Evolutionary conservation across 2,329 filamentous ascomycete species (phyloP).

Genomic region (Xylariaceae sp.): DNA sequence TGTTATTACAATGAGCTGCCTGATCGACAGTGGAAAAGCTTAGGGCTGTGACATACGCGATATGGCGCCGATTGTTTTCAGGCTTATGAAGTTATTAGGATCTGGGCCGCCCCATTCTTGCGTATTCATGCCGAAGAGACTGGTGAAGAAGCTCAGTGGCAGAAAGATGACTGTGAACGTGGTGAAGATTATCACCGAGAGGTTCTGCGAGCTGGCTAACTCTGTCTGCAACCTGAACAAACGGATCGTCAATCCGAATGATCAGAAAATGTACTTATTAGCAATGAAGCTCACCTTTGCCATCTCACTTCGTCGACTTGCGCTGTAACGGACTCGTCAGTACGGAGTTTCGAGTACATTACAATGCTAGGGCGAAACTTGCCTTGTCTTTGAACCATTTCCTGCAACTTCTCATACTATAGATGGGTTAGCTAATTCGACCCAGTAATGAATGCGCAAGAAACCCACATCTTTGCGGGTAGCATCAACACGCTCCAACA

Average conservation of each 20-base stretch:
- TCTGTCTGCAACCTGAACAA: conserved; percentile 62
- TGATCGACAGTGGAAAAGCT: conserved; percentile 11
- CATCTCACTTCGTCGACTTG: conserved; percentile 57
- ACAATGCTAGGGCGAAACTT: conserved; percentile 13
- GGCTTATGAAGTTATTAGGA: conserved; percentile 38
- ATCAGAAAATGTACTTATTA: no score
- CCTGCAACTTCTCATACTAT: no score
- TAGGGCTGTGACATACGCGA: conserved; percentile 30
- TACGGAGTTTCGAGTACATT: conserved; percentile 61
- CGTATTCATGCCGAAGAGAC: conserved; percentile 64
- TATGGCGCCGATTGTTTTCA: conserved; percentile 46
- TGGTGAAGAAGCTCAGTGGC: conserved; percentile 63
- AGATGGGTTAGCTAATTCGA: no score
- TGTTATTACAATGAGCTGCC: neutral
- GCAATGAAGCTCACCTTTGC: no score
- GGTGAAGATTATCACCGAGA: conserved; percentile 65
- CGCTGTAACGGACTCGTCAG: conserved; percentile 64
- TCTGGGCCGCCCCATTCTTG: conserved; percentile 53
- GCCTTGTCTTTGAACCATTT: no score
- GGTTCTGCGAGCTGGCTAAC: conserved; percentile 59
- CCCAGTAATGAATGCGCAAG: no score
- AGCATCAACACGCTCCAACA: conserved; percentile 55
- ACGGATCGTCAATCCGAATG: conserved; percentile 34
- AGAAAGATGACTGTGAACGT: conserved; percentile 63
- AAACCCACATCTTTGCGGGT: conserved; percentile 54